These are phyloP conservation scores for Colletotrichum truncatum DNA, from an alignment of 2,329 filamentous ascomycete species.

Conservation along the genomic window DNA sequence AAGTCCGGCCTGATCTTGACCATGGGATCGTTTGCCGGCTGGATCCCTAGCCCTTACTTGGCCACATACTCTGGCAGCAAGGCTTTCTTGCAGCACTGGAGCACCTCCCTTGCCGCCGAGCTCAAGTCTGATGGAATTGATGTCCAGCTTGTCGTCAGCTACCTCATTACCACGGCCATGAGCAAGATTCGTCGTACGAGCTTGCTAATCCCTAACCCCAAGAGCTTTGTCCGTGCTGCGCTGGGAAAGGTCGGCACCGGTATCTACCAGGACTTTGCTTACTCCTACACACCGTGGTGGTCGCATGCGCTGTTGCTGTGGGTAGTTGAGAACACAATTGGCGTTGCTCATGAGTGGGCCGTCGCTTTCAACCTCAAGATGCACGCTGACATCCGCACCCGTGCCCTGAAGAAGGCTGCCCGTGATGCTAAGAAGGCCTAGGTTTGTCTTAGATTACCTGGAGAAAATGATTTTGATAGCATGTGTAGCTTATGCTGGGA, in stretches of 20 bases:
- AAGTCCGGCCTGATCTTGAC: slow-evolving; percentile 86
- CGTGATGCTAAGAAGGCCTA: slow-evolving; percentile 77
- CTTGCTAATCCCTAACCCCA: slow-evolving; percentile 81
- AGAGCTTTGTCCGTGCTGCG: slow-evolving; percentile 81
- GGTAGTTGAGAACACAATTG: slow-evolving; percentile 71
- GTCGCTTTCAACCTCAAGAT: slow-evolving; percentile 68
- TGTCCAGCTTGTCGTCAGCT: slow-evolving; percentile 91
- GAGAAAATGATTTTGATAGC: no score
- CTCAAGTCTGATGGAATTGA: slow-evolving; percentile 82
- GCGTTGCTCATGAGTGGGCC: slow-evolving; percentile 56
- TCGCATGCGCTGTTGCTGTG: slow-evolving; percentile 90
- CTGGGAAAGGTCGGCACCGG: slow-evolving; percentile 85
- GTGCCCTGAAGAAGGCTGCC: slow-evolving; percentile 85
- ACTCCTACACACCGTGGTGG: slow-evolving; percentile 94
- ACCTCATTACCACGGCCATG: slow-evolving; percentile 96
- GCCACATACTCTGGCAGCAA: slow-evolving; percentile 98
- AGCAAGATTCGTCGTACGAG: slow-evolving; percentile 89
- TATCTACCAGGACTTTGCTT: slow-evolving; percentile 79
- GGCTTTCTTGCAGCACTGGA: slow-evolving; percentile 98
- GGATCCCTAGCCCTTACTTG: slow-evolving; percentile 89
- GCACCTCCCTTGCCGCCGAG: slow-evolving; percentile 83
- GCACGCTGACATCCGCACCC: slow-evolving; percentile 83
- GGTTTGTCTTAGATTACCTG: background rate
- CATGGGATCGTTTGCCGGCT: slow-evolving; percentile 96
- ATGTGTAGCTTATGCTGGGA: no score